These are phyloP conservation scores for Rhipidocladum racemiflorum DNA, from an alignment of 176 grass and related monocot species.

Conservation along the genomic window DNA sequence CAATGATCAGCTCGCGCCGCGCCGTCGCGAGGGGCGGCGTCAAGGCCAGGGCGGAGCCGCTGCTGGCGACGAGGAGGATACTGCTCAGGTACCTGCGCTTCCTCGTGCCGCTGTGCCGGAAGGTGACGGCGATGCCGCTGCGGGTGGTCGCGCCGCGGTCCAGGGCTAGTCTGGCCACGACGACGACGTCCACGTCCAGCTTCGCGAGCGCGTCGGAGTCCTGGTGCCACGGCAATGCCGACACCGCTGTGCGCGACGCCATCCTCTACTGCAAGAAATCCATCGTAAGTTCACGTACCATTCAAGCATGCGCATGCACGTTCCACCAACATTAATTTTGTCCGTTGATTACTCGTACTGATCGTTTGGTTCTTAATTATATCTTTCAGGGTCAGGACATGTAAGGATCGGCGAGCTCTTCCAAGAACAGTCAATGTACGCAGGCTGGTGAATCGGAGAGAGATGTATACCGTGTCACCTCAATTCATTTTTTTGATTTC, in stretches of 20 bases:
- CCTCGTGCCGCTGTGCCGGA: conserved; percentile 70
- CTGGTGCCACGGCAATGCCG: conserved; percentile 75
- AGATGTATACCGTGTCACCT: not conserved
- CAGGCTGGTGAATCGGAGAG: not conserved
- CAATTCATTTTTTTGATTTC: conserved; percentile 12
- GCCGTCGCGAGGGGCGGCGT: not conserved
- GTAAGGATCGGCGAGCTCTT: not conserved
- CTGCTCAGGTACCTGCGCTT: conserved; percentile 72
- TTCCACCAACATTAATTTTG: not conserved
- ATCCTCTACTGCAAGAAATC: conserved; percentile 96
- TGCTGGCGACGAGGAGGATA: conserved; percentile 63
- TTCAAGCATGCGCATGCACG: not conserved
- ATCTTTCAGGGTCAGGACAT: conserved; percentile 31
- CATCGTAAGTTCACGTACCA: conserved; percentile 34
- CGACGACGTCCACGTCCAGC: conserved; percentile 35
- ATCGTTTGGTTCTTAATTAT: not conserved
- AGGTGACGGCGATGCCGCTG: conserved; percentile 51
- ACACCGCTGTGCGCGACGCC: conserved; percentile 76
- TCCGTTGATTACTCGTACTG: not conserved
- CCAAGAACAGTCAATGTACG: not conserved
- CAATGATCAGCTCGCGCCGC: conserved; percentile 16
- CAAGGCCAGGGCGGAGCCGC: conserved; percentile 24
- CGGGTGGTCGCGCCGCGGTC: conserved; percentile 21
- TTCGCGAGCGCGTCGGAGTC: conserved; percentile 31
- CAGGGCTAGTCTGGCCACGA: not conserved